phyloP scores from a whole-genome alignment of 2,329 filamentous ascomycete species.

The Monilinia aucupariae region DNA sequence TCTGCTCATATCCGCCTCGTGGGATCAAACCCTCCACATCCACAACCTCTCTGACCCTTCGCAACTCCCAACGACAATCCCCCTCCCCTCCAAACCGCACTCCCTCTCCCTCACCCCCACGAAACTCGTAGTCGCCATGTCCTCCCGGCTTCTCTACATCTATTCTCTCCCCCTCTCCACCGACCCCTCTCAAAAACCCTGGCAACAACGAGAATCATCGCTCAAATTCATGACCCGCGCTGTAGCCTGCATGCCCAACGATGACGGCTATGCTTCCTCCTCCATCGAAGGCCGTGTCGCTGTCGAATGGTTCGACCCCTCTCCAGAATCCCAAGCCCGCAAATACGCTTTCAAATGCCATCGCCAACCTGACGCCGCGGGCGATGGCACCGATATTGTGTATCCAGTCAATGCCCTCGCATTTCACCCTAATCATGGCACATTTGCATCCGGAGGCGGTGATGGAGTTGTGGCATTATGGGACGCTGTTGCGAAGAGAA shows the following conservation, averaged over 20 bases:
- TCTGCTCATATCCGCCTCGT: slow-evolving; percentile 82
- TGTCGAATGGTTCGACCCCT: slow-evolving; percentile 96
- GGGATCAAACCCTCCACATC: slow-evolving; percentile 87
- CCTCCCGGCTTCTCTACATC: slow-evolving; percentile 85
- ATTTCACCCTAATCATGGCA: slow-evolving; percentile 60
- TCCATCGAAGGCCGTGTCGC: slow-evolving; percentile 94
- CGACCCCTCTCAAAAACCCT: slow-evolving; percentile 62
- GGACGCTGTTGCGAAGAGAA: slow-evolving; percentile 66
- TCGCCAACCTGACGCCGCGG: slow-evolving; percentile 62
- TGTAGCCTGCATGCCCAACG: slow-evolving; percentile 93
- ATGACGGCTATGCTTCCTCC: slow-evolving; percentile 85
- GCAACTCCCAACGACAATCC: slow-evolving; percentile 56
- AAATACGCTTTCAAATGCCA: slow-evolving; percentile 99
- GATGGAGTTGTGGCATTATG: slow-evolving; percentile 67
- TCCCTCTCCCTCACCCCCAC: slow-evolving; percentile 71
- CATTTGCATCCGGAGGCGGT: slow-evolving; percentile 67
- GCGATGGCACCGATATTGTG: slow-evolving; percentile 57
- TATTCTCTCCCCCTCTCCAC: slow-evolving; percentile 75
- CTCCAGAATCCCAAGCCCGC: slow-evolving; percentile 75
- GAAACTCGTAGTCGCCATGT: slow-evolving; percentile 94
- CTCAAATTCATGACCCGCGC: slow-evolving; percentile 94
- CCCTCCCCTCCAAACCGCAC: slow-evolving; percentile 81
- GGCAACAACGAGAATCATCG: slow-evolving; percentile 89
- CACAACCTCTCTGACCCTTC: slow-evolving; percentile 57
- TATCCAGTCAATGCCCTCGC: slow-evolving; percentile 68